phyloP scores from a whole-genome alignment of 306 rosid species.

The Vicia villosa region DNA sequence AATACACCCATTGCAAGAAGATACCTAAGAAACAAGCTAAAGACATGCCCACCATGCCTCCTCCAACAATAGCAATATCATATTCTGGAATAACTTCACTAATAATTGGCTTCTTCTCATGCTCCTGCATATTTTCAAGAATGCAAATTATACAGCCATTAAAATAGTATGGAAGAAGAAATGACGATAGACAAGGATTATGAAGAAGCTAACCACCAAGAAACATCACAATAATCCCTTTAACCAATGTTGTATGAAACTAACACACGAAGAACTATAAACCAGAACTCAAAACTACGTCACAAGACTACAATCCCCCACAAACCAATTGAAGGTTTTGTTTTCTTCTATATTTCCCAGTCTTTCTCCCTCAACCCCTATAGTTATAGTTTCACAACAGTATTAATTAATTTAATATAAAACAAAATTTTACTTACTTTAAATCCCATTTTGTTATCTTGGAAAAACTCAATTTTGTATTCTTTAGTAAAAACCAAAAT shows the following conservation, averaged over 20 bases:
- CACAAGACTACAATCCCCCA: slow-evolving; percentile 8
- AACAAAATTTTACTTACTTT: not conserved
- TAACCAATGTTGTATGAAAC: slow-evolving; percentile 2
- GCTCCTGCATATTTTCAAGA: slow-evolving; percentile 52
- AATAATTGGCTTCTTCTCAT: slow-evolving; percentile 44
- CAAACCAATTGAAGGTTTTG: not conserved
- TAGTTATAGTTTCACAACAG: not conserved
- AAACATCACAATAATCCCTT: slow-evolving; percentile 11
- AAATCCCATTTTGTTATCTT: not conserved
- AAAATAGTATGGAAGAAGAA: not conserved
- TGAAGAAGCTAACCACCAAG: not conserved
- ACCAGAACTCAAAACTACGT: slow-evolving; percentile 1
- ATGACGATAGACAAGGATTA: slow-evolving; percentile 12
- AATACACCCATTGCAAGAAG: slow-evolving; percentile 27
- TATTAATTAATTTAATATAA: not conserved
- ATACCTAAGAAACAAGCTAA: slow-evolving; percentile 93
- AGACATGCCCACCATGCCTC: slow-evolving; percentile 96
- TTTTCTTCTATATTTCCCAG: not conserved
- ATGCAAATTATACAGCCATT: slow-evolving; percentile 24
- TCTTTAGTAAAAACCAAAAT: slow-evolving; percentile 3
- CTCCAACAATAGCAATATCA: slow-evolving; percentile 95
- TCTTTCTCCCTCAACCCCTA: not conserved
- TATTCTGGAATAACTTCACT: slow-evolving; percentile 48
- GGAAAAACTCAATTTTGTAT: not conserved
- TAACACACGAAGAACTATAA: not conserved